Conservation (phyloP, 352 stramenopile species). For the Phytopythium montanum region DNA sequence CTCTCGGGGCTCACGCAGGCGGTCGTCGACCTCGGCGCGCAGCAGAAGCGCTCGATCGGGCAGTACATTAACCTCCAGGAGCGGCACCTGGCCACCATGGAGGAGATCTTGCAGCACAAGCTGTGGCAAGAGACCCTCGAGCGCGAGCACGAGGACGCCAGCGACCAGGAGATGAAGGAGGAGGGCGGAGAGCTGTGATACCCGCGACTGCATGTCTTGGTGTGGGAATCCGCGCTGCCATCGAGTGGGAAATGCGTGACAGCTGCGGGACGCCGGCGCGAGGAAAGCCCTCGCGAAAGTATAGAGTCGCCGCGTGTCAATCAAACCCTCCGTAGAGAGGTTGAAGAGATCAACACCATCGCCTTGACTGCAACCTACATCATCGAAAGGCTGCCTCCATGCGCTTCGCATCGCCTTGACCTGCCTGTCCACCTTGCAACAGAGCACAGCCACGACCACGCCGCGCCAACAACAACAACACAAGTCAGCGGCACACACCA, state of each 20-base stretch:
- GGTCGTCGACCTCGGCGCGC: conserved; percentile 48
- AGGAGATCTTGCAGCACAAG: conserved; percentile 52
- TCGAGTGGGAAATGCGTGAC: neutral
- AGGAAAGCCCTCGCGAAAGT: neutral
- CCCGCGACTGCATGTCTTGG: neutral
- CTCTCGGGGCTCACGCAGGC: conserved; percentile 38
- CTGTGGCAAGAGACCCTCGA: conserved; percentile 24
- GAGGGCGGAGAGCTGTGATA: neutral
- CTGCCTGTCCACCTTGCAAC: neutral
- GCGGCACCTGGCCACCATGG: conserved; percentile 62
- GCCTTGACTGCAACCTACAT: neutral
- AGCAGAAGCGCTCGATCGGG: conserved; percentile 38
- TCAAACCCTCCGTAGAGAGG: neutral
- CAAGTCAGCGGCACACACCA: neutral
- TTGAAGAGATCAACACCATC: neutral
- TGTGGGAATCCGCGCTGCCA: neutral
- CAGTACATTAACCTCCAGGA: conserved; percentile 63
- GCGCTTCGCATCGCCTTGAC: too few relatives aligned
- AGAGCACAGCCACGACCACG: neutral
- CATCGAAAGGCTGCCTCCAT: too few relatives aligned
- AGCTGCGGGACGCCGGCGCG: neutral
- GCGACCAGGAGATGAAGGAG: conserved; percentile 5
- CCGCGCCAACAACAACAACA: neutral
- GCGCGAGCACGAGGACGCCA: neutral
- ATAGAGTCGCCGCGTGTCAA: neutral